Conservation (phyloP, 352 stramenopile species). For the Phytopythium boreale region DNA sequence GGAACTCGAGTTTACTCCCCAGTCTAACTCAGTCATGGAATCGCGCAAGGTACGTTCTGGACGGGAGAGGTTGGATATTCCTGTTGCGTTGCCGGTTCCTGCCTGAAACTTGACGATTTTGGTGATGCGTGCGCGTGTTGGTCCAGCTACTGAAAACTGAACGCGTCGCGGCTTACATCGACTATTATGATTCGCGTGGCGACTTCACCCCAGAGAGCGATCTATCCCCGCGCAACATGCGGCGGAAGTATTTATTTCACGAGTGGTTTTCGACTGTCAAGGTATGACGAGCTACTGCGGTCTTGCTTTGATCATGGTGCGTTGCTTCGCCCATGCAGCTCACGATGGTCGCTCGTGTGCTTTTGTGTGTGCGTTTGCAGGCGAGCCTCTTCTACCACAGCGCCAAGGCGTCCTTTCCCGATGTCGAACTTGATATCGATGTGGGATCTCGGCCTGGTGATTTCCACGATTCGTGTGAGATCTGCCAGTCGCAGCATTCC, state of each 20-base stretch:
- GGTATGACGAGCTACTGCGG: constrained; percentile 19
- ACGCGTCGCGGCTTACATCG: constrained; percentile 68
- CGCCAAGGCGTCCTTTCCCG: constrained; percentile 68
- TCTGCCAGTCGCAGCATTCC: constrained; percentile 21
- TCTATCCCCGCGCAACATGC: constrained; percentile 7
- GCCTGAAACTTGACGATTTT: background rate
- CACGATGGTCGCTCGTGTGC: background rate
- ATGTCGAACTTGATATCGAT: constrained; percentile 76
- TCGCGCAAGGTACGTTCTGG: constrained; percentile 64
- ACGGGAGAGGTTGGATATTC: background rate
- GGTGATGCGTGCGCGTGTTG: background rate
- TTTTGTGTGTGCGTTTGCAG: constrained; percentile 14
- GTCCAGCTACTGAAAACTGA: constrained; percentile 61
- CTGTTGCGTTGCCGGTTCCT: background rate
- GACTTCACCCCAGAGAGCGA: constrained; percentile 2
- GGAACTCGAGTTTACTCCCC: constrained; percentile 69
- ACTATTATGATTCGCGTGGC: constrained; percentile 36
- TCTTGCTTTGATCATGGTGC: background rate
- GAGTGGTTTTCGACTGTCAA: constrained; percentile 80
- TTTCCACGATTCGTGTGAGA: constrained; percentile 27
- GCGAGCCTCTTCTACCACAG: constrained; percentile 76
- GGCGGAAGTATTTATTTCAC: constrained; percentile 80
- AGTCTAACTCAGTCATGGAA: constrained; percentile 74
- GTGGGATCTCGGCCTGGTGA: constrained; percentile 35
- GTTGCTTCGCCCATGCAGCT: background rate